These are phyloP conservation scores for Cyberlindnera nakhonratchasimensis DNA, from an alignment of 805 yeast species.

Conservation along the genomic window DNA sequence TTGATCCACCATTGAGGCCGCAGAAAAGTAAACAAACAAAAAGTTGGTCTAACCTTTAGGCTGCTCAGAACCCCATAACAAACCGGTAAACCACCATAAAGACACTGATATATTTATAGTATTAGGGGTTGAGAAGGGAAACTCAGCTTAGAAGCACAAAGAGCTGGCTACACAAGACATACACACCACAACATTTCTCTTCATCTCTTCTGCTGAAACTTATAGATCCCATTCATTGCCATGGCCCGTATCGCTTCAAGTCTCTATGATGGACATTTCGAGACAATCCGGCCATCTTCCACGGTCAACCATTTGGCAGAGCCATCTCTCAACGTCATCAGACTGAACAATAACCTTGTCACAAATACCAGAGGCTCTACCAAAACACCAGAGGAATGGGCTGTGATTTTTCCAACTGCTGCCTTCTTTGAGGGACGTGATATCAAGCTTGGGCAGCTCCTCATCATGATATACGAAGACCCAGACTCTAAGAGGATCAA, in stretches of 20 bases:
- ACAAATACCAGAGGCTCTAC: constrained; percentile 17
- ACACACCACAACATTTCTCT: background rate
- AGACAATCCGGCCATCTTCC: constrained; percentile 6
- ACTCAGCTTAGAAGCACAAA: no score
- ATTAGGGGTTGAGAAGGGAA: no score
- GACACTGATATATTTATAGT: no score
- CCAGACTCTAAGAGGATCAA: constrained; percentile 44
- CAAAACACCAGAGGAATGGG: constrained; percentile 36
- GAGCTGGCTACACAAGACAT: no score
- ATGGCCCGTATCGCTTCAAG: constrained; percentile 25
- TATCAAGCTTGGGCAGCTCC: constrained; percentile 38
- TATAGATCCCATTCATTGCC: no score
- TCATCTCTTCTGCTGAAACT: no score
- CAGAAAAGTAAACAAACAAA: constrained; percentile 12
- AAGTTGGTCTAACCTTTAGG: no score
- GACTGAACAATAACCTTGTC: constrained; percentile 21
- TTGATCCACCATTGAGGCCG: background rate
- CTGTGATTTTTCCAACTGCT: constrained; percentile 41
- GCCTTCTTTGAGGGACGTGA: constrained; percentile 55
- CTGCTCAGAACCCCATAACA: no score
- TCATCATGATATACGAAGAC: constrained; percentile 50
- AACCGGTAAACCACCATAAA: no score
- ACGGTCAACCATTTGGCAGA: constrained; percentile 11
- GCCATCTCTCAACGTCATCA: constrained; percentile 24
- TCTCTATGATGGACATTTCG: constrained; percentile 24